Evolutionary conservation across 1,139 yeast genomes (phyloP), one percentile per base, ranked within the genome.

Genomic region (Scheffersomyces parashehatae): DNA sequence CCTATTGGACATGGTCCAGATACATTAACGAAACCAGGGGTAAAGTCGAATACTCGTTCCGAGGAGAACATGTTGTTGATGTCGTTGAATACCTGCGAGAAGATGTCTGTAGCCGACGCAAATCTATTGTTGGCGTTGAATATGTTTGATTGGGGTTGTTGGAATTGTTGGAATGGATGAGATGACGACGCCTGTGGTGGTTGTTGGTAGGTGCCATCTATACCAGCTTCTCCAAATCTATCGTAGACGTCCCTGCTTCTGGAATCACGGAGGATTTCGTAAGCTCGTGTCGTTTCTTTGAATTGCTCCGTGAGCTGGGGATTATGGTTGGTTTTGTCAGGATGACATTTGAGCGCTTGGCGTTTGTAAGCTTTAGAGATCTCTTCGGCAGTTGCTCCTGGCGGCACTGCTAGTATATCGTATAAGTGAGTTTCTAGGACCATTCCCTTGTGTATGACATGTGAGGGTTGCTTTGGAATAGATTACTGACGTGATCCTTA

Each of bases 271-370:
- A 74, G 53, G 3, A 73, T 59, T 53, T 73, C 78, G 50, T 73
- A 74, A 1, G 79, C 78, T 39, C 68, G 54, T 1, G 76, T 72
- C 45, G 71, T 63, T 42, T 64, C 73, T 53, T 74, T 74, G 54
- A 74, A 74, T 51, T 60, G 63, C 51, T 74, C 79, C 1, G 79
- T 73, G 33, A 71, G 54, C 40, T 60, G 65, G 1, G 75, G 74
- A 48, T 74, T 65, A 47, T 70, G 77, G 50, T 73, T 73, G 12
- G 77, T 74, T 51, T 74, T 74, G 51, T 74, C 79, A 1, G 79
- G 79, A 48, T 74, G 79, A 47, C 70, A 74, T 45, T 58, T 69
- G 28, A 74, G 57, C 3, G 79, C 79, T 44, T 65, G 61, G 48
- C 61, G 65, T 47, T 70, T 68, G 49, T 72, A 74, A 4, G 77